Evolutionary conservation across 176 grass and related monocot genomes (phyloP), one percentile per base, ranked within the genome.

Genomic region (bread wheat (Triticum aestivum)): DNA sequence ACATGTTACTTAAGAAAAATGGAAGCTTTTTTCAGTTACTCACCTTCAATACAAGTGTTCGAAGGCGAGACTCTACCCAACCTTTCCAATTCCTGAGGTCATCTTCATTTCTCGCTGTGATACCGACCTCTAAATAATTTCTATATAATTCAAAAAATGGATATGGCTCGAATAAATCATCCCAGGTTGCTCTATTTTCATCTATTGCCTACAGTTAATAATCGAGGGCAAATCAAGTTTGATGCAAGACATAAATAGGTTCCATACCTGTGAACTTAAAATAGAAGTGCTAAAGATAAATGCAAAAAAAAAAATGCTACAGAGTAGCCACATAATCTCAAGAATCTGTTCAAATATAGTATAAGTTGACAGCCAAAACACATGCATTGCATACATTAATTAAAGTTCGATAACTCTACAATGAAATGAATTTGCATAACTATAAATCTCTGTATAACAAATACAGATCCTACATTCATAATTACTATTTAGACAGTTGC

Each of bases 41-140:
- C 35, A 98, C 92, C 95, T 95, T 95, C 35, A 98, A 83, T 65
- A 90, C 94, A 64, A 98, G 93, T 9, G 89, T 95, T 32, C 95
- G 91, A 80, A 98, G 93, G 20, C 87, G 89, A 61, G 95, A 95
- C 81, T 98, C 91, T 37, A 95, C 93, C 95, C 95, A 98, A 21
- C 93, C 95, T 82, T 98, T 94, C 95, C 95, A 98, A 73, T 95
- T 92, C 42, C 91, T 89, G 61, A 98, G 90, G 39, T 98, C 91
- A 91, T 88, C 85, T 90, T 95, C 89, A 83, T 93, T 95, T 88
- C 80, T 92, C 27, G 89, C 91, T 38, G 89, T 84, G 30, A 98
- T 90, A 64, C 88, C 86, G 72, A 98, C 87, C 75, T 95, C 69
- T 33, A 95, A 89, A 87, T 95, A 98, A 75, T 98, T 90, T 77